These are phyloP conservation scores for Sanghuangporus weigelae DNA, from an alignment of 1,284 basidiomycete genomes.

Conservation along the genomic window DNA sequence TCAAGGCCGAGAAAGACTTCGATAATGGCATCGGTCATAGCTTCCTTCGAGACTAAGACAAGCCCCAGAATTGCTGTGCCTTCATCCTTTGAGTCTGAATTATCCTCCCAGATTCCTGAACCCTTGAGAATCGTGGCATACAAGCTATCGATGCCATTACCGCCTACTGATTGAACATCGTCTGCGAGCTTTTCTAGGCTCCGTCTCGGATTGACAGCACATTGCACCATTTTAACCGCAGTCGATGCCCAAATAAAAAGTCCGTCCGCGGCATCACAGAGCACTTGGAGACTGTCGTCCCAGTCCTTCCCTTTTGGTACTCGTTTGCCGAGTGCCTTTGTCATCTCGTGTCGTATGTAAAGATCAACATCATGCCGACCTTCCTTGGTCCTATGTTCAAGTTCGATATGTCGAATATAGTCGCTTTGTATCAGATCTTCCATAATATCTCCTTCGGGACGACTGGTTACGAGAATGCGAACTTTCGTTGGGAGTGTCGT, in stretches of 20 bases:
- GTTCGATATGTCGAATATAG: not conserved
- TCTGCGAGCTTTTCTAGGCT: not conserved
- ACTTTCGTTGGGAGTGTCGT: not conserved
- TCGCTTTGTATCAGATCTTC: not conserved
- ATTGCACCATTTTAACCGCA: not conserved
- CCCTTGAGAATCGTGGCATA: not conserved
- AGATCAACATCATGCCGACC: not conserved
- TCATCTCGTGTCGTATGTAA: not conserved
- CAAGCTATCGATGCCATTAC: not conserved
- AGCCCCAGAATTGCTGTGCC: not conserved
- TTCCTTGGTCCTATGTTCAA: not conserved
- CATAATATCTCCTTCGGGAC: conserved; percentile 4
- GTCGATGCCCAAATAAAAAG: conserved; percentile 11
- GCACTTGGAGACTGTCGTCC: not conserved
- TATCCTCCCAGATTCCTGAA: not conserved
- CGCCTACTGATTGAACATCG: not conserved
- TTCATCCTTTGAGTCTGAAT: not conserved
- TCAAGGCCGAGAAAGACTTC: not conserved
- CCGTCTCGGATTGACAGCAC: not conserved
- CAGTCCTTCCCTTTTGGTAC: not conserved
- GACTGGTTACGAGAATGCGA: conserved; percentile 4
- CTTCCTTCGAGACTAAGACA: not conserved
- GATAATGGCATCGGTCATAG: not conserved
- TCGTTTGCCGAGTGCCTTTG: not conserved
- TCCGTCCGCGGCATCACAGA: not conserved